Base-by-base conservation (phyloP, 768 basidiomycete species). In the Mycena epipterygia region DNA sequence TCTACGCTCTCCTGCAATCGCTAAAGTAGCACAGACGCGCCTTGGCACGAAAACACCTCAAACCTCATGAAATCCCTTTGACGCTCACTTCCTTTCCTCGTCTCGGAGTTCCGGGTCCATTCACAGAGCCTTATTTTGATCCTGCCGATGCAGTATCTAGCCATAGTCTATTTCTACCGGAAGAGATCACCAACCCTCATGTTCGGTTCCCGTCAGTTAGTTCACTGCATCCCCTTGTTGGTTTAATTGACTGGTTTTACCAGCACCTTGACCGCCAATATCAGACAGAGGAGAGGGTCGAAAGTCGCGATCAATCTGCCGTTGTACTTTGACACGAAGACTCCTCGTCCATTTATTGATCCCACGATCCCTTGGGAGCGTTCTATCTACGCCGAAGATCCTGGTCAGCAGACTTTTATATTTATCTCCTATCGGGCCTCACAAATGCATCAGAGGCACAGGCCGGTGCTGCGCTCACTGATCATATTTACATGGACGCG, bases 401-500 rank as follows among this genome's bases (percentile, higher is more conserved):
- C 89, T 67, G 95, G 96, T 95, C 68, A 74, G 72, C 27, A 42
- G 52, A 19, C 12, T 25, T 88, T 52, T 77, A 3, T 44, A 53
- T 64, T 56, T 33, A 29, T 39, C 27, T 0, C 42, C 52, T 30
- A 52, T 44, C 4, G 35, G 29, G 73, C 61, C 73, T 73, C 44
- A 67, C 65, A 62, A 41, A 56, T 25, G 16, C 32, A 56, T 32
- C 71, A 94, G 96, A 98, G 85, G 96, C 96, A 0, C 94, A 91
- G 81, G 87, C 91, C 71, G 96, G 97, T 2, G 95, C 96, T 6
- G 96, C 97, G 19, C 86, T 95, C 39, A 84, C 86, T 35, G 91
- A 97, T 79, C 97, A 99, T 80, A 95, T 99, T 72, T 99, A 99
- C 79, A 89, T 99, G 85, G 98, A 99, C 80, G 97, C 98, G 12